Conservation (phyloP, 2,329 filamentous ascomycete genomes). For the Apiospora arundinis region DNA sequence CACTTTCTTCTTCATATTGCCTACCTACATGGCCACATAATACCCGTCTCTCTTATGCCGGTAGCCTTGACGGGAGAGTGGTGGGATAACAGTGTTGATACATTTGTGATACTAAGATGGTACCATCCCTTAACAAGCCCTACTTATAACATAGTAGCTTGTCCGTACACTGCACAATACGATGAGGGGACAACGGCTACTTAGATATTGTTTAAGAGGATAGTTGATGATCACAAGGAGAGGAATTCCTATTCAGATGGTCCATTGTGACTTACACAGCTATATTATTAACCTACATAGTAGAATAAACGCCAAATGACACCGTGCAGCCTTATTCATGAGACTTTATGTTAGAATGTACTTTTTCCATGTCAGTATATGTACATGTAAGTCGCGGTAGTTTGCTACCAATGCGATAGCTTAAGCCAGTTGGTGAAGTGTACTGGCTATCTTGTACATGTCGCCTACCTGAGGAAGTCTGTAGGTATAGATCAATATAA, state of each 20-base stretch:
- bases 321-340: no score
- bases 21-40: neutral
- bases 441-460: neutral
- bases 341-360: no score
- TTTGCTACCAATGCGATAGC: neutral
- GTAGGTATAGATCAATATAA: neutral
- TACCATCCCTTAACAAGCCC: neutral
- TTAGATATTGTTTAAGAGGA: neutral
- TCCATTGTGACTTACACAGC: neutral
- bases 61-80: neutral
- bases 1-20: neutral
- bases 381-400: neutral
- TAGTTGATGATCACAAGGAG: neutral
- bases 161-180: neutral
- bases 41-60: neutral
- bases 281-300: neutral
- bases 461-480: neutral
- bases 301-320: neutral
- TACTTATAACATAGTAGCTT: neutral
- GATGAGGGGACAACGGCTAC: neutral
- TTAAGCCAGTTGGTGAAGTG: neutral
- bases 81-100: neutral
- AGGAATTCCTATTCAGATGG: neutral
- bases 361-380: no score
- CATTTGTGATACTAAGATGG: slow-evolving; percentile 8